These are phyloP conservation scores for Kwoniella dejecticola DNA, from an alignment of 768 basidiomycete species.

Conservation along the genomic window DNA sequence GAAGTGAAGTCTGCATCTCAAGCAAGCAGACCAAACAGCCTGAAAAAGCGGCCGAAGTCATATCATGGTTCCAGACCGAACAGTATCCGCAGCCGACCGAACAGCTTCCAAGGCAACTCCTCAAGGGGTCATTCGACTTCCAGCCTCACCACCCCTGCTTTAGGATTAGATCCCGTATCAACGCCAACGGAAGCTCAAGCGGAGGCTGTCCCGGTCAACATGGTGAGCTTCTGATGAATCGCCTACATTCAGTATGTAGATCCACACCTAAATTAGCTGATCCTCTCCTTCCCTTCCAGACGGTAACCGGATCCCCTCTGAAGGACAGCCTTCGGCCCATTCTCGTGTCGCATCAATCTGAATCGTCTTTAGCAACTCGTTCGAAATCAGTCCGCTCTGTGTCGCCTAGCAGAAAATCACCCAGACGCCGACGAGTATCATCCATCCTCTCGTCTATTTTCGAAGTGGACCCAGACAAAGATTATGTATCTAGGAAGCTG, in stretches of 20 bases:
- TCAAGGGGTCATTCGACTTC: slow-evolving; percentile 2
- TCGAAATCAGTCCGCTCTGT: neutral
- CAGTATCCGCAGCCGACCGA: slow-evolving; percentile 19
- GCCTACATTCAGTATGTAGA: neutral
- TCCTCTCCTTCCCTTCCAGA: neutral
- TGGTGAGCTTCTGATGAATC: neutral
- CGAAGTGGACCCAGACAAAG: neutral
- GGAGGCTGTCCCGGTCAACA: neutral
- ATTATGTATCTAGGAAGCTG: slow-evolving; percentile 7
- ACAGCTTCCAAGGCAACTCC: slow-evolving; percentile 27
- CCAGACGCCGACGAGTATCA: slow-evolving; percentile 14
- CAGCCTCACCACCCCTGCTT: neutral
- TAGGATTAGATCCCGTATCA: slow-evolving; percentile 8
- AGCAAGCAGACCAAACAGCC: slow-evolving; percentile 20
- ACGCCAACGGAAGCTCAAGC: neutral
- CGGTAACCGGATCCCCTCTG: neutral
- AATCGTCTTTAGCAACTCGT: slow-evolving; percentile 7
- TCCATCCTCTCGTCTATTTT: slow-evolving; percentile 21
- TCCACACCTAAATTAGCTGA: neutral
- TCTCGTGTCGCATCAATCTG: slow-evolving; percentile 6
- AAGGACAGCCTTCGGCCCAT: neutral
- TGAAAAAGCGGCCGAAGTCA: slow-evolving; percentile 17
- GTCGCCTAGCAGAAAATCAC: slow-evolving; percentile 5
- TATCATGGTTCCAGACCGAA: too few species aligned
- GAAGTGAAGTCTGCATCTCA: neutral